Percentiles rank a stretch among this genome's conserved stretches.
phyloP scores from a whole-genome alignment of 441 rosid genomes.

The Eutrema salsugineum region DNA sequence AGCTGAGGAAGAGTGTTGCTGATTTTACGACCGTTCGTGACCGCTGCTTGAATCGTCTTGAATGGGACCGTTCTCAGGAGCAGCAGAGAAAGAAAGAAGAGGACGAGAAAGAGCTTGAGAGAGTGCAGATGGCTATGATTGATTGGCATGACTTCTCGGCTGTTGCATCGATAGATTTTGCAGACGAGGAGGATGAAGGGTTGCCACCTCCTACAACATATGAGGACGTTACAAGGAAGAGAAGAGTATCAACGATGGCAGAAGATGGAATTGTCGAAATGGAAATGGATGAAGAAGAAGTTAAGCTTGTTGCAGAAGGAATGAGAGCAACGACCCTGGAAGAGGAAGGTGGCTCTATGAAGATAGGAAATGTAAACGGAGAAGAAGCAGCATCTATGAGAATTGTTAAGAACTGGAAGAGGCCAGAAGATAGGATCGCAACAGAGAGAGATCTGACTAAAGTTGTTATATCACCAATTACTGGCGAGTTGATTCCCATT shows the following conservation, averaged over 20 bases:
- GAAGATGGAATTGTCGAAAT: constrained; percentile 79
- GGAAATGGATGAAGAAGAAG: constrained; percentile 99
- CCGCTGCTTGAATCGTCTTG: constrained; percentile 82
- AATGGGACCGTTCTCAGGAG: constrained; percentile 94
- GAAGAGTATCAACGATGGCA: constrained; percentile 62
- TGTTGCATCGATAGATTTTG: constrained; percentile 85
- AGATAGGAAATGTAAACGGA: constrained; percentile 27
- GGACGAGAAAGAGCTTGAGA: constrained; percentile 91
- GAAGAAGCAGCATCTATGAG: constrained; percentile 90
- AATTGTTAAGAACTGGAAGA: constrained; percentile 94
- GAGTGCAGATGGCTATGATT: constrained; percentile 90
- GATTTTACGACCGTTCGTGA: constrained; percentile 86
- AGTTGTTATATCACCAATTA: constrained; percentile 83
- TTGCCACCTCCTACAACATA: constrained; percentile 88
- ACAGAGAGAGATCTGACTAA: constrained; percentile 81
- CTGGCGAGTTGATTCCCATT: constrained; percentile 84
- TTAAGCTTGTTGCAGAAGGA: constrained; percentile 92
- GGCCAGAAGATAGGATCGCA: constrained; percentile 92
- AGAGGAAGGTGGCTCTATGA: background rate
- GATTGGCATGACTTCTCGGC: constrained; percentile 97
- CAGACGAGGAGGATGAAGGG: constrained; percentile 89
- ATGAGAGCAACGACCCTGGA: constrained; percentile 54
- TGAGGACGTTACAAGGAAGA: constrained; percentile 85
- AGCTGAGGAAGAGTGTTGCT: constrained; percentile 49
- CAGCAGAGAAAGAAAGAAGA: constrained; percentile 90